Conservation (phyloP, 2,329 filamentous ascomycete genomes). For the Aspergillus puulaauensis region DNA sequence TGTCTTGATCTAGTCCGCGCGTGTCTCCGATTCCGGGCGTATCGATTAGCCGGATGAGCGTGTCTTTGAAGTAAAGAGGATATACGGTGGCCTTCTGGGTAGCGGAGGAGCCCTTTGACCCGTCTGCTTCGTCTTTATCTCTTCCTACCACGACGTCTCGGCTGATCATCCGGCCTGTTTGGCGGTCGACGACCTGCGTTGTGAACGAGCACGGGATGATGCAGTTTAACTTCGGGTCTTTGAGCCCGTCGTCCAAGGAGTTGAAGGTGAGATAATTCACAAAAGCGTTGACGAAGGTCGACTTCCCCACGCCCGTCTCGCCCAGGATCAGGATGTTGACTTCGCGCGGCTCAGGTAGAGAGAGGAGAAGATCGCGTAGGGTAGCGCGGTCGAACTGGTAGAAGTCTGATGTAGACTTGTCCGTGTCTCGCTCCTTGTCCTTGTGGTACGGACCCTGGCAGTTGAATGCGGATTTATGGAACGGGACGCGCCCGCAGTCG, state of each 20-base stretch:
- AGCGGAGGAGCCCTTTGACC: not conserved
- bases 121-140: constrained; percentile 6
- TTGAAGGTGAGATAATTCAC: constrained; percentile 5
- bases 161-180: not conserved
- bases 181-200: constrained; percentile 1
- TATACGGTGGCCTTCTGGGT: constrained; percentile 6
- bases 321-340: constrained; percentile 8
- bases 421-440: no score
- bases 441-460: not conserved
- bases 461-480: not conserved
- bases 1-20: constrained; percentile 3
- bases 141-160: not conserved
- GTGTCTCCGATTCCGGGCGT: constrained; percentile 8
- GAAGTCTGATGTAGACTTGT: not conserved
- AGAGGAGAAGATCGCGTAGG: not conserved
- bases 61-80: constrained; percentile 5
- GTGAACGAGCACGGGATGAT: constrained; percentile 9
- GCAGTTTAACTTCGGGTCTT: not conserved
- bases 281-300: constrained; percentile 10
- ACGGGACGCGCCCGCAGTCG: constrained; percentile 5
- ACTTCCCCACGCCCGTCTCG: constrained; percentile 8
- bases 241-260: constrained; percentile 1
- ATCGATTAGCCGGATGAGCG: constrained; percentile 4
- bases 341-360: constrained; percentile 2
- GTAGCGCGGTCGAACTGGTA: not conserved